These are phyloP conservation scores for Mortierella sp. DNA, from an alignment of 371 early-diverging fungal genomes.

Conservation along the genomic window DNA sequence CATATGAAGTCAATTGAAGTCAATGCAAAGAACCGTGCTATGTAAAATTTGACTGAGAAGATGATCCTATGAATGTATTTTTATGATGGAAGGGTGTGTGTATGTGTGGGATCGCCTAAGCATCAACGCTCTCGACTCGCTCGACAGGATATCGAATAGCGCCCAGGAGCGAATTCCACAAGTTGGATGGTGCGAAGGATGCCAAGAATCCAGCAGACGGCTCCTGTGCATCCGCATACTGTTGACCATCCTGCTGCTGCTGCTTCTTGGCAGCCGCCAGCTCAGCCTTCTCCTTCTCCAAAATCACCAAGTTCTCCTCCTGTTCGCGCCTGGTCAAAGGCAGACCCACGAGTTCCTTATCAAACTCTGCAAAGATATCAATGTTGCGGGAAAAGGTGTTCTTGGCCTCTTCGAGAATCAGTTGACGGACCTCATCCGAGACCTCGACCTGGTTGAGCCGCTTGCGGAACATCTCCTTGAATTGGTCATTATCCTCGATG, in stretches of 20 bases:
- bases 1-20: no score
- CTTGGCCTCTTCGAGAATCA: constrained; percentile 41
- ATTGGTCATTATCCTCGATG: constrained; percentile 65
- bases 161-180: constrained; percentile 22
- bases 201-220: background rate
- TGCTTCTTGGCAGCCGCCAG: constrained; percentile 15
- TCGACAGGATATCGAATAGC: constrained; percentile 22
- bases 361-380: constrained; percentile 50
- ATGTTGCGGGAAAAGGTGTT: constrained; percentile 35
- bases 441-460: constrained; percentile 60
- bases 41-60: background rate
- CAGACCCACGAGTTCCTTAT: constrained; percentile 32
- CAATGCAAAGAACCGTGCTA: no score
- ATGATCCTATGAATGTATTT: background rate
- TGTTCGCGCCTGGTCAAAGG: constrained; percentile 25
- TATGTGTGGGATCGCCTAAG: background rate
- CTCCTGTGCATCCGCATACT: no score
- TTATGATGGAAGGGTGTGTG: no score
- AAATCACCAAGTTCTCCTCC: background rate
- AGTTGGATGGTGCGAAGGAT: constrained; percentile 8
- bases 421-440: constrained; percentile 16
- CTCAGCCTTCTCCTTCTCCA: constrained; percentile 18
- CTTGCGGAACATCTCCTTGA: constrained; percentile 70
- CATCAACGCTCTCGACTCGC: background rate
- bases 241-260: constrained; percentile 2